Conservation (phyloP, 1,284 basidiomycete species). For the Cryptococcus depauperatus region DNA sequence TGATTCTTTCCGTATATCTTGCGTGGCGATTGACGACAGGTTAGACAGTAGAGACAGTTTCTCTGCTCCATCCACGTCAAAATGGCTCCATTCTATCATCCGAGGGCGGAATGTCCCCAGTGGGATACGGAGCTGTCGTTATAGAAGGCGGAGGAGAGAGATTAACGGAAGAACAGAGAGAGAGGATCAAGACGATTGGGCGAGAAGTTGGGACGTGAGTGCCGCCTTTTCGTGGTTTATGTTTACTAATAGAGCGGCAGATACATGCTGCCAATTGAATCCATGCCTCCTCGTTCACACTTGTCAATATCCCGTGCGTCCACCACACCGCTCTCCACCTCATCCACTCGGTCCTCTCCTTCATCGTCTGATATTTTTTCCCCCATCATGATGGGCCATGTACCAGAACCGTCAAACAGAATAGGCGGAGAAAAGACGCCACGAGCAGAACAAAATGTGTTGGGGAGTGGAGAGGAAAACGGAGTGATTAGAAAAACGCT, state of each 20-base stretch:
- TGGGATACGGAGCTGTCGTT: slow-evolving; percentile 10
- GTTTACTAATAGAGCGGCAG: slow-evolving; percentile 4
- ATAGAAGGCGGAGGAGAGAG: too few species aligned
- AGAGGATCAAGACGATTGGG: slow-evolving; percentile 17
- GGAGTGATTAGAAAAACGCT: slow-evolving; percentile 12
- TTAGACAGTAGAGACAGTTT: too few species aligned
- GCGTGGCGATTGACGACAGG: too few species aligned
- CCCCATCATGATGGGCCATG: too few species aligned
- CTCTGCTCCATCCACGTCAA: too few species aligned
- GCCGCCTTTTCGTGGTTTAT: neutral
- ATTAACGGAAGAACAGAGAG: slow-evolving; percentile 17
- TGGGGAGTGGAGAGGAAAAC: slow-evolving; percentile 6
- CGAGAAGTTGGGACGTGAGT: slow-evolving; percentile 17
- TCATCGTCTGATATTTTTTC: too few species aligned
- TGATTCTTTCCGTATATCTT: too few species aligned
- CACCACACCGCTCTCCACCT: neutral
- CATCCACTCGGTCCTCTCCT: slow-evolving; percentile 6
- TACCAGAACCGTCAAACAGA: slow-evolving; percentile 3
- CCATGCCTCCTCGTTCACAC: neutral
- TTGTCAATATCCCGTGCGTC: neutral
- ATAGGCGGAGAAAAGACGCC: slow-evolving; percentile 1
- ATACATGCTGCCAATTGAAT: slow-evolving; percentile 19
- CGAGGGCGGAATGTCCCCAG: slow-evolving; percentile 7
- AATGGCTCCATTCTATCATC: slow-evolving; percentile 19
- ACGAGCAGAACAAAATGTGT: too few species aligned